A percentile compares a stretch with the other conserved stretches of the same genome.
Conservation (phyloP, 2,329 filamentous ascomycete species). For the Hymenotorrendiella dingleyae region DNA sequence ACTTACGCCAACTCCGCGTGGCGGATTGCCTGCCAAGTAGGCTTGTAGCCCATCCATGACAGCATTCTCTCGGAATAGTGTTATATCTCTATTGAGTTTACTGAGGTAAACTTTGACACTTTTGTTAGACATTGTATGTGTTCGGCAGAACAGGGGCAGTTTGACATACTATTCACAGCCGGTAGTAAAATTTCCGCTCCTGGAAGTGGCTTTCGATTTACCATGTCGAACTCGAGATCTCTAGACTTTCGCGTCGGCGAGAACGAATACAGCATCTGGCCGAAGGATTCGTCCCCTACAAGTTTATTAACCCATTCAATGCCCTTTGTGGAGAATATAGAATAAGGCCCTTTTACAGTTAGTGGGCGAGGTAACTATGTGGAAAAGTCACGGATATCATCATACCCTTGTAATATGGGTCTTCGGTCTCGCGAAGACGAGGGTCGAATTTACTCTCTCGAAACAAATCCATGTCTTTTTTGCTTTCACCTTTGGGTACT, state of each 20-base stretch:
- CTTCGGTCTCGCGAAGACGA: no score
- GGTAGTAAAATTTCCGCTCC: conserved; percentile 3
- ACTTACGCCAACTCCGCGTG: conserved; percentile 4
- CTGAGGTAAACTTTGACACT: conserved; percentile 1
- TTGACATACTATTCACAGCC: background rate
- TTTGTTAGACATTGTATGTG: no score
- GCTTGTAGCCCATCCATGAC: conserved; percentile 7
- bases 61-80: conserved; percentile 7
- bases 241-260: background rate
- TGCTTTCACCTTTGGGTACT: conserved; percentile 3
- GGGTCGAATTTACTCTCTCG: no score
- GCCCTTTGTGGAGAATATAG: conserved; percentile 13
- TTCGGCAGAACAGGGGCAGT: no score
- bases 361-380: no score
- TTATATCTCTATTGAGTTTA: conserved; percentile 7
- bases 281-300: conserved; percentile 12
- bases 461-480: no score
- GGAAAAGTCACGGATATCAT: no score
- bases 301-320: conserved; percentile 9
- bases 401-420: no score
- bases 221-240: conserved; percentile 7
- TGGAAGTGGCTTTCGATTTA: conserved; percentile 6
- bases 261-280: conserved; percentile 6
- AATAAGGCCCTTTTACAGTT: conserved; percentile 10
- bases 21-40: conserved; percentile 6